These are phyloP conservation scores for Dovyalis caffra DNA, from an alignment of 345 rosid genomes.

Conservation along the genomic window DNA sequence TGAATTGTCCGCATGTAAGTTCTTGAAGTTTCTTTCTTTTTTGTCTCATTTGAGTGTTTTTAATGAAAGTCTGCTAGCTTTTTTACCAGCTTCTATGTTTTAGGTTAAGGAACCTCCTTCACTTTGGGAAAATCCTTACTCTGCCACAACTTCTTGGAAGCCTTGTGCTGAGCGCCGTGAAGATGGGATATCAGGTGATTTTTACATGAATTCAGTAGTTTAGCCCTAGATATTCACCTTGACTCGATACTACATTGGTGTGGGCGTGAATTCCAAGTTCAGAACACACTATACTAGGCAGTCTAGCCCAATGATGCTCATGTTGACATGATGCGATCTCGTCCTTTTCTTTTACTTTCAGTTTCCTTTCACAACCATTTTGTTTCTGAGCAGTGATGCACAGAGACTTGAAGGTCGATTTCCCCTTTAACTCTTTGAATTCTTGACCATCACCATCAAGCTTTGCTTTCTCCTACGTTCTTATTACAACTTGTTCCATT, in stretches of 20 bases:
- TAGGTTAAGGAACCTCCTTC: slow-evolving; percentile 94
- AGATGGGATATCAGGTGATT: slow-evolving; percentile 75
- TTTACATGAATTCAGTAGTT: background rate
- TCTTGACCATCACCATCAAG: no score
- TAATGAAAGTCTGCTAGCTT: background rate
- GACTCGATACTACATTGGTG: background rate
- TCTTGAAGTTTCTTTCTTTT: slow-evolving; percentile 2
- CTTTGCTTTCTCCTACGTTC: no score
- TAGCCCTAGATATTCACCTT: background rate
- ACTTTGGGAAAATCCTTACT: slow-evolving; percentile 92
- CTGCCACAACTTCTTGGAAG: slow-evolving; percentile 98
- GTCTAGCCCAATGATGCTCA: background rate
- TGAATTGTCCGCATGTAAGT: slow-evolving; percentile 89
- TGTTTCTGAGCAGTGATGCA: background rate
- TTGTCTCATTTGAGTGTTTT: background rate
- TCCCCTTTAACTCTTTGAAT: no score
- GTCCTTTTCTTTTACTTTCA: no score
- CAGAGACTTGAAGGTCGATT: background rate
- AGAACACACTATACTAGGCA: background rate
- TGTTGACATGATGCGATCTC: background rate
- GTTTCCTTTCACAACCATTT: background rate
- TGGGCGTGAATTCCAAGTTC: background rate
- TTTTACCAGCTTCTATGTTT: background rate
- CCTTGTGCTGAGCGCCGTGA: slow-evolving; percentile 94
- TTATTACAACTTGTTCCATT: no score